These are phyloP conservation scores for Melanopsichium pennsylvanicum DNA, from an alignment of 1,284 basidiomycete genomes.

Conservation along the genomic window DNA sequence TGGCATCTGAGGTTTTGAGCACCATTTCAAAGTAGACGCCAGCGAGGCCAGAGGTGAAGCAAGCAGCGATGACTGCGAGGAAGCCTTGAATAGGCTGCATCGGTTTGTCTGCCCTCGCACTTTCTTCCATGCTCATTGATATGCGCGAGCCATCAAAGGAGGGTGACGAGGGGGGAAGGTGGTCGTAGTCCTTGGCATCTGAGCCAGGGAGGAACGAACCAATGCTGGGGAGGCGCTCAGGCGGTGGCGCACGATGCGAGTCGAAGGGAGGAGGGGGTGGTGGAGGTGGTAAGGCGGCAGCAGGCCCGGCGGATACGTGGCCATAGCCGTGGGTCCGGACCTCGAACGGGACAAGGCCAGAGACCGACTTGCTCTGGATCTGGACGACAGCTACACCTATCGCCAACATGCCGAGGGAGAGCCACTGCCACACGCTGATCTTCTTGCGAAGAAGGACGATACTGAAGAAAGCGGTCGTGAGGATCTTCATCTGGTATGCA, in stretches of 20 bases:
- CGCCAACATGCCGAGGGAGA: slow-evolving; percentile 82
- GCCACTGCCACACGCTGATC: slow-evolving; percentile 80
- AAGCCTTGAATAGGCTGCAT: slow-evolving; percentile 87
- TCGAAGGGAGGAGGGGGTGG: slow-evolving; percentile 59
- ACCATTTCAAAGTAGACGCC: slow-evolving; percentile 99
- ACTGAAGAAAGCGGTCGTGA: slow-evolving; percentile 93
- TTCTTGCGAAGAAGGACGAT: slow-evolving; percentile 85
- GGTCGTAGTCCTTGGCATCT: slow-evolving; percentile 22
- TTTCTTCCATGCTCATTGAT: slow-evolving; percentile 51
- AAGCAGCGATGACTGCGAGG: slow-evolving; percentile 83
- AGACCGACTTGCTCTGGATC: slow-evolving; percentile 68
- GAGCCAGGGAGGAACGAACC: slow-evolving; percentile 27
- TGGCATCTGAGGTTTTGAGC: slow-evolving; percentile 83
- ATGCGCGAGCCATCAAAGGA: slow-evolving; percentile 37
- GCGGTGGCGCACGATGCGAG: slow-evolving; percentile 57
- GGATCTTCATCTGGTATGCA: slow-evolving; percentile 73
- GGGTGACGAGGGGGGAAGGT: slow-evolving; percentile 40
- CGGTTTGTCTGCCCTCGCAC: slow-evolving; percentile 41
- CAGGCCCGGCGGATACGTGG: slow-evolving; percentile 33
- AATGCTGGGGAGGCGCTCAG: slow-evolving; percentile 31
- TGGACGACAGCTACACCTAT: slow-evolving; percentile 92
- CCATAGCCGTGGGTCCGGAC: slow-evolving; percentile 43
- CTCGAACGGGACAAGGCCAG: slow-evolving; percentile 43
- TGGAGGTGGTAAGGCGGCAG: slow-evolving; percentile 32
- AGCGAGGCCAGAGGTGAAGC: slow-evolving; percentile 95